Evolutionary conservation across 2,329 filamentous ascomycete genomes (phyloP), one percentile per base, ranked within the genome.

Genomic region (Cadophora sp.): DNA sequence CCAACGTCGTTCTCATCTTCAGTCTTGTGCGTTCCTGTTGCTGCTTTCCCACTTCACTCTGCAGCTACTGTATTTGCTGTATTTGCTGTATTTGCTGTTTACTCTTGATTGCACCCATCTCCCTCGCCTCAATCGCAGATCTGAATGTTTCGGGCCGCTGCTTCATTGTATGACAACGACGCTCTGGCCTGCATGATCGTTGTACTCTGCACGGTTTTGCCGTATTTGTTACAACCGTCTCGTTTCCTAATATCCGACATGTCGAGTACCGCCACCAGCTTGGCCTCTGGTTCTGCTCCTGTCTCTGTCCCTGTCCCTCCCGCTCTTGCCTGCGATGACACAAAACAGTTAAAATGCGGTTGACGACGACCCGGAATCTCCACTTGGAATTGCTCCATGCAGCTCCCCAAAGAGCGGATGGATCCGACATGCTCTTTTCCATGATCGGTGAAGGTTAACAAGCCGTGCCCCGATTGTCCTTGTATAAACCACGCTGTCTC

Each of bases 221-320:
- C 45, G 36, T 59, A 30, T 13, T 45, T 45, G 56, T 59, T 45
- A 45, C 56, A 59, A 45, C 56, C 56, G 56, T 59, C 53, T 39
- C 7, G 33, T 59, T 20, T 45, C 56, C 56, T 45, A 59, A 59
- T 59, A 45, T 59, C 56, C 56, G 56, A 45, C 36, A 30, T 59
- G 36, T n/a, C 39, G 56, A 45, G 56, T 59, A 45, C 39, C 56
- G 56, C 39, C 56, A 41, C n/a, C 55, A 14, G 11, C 11, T 41
- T 43, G 4, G 16, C 20, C 41, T 22, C 22, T 45, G 30, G n/a
- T 43, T 43, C 55, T 33, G 36, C 24, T 43, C 30, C 55, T 33
- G 36, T 27, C 16, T 24, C 33, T 56, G 43, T 45, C 30, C 39
- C 0, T 48, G 33, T 27, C 47, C 33, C 14, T 55, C 16, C 33